Evolutionary conservation across 192 early-diverging fungal species (phyloP), one percentile per base, ranked within the genome.

Genomic region (Radiomyces spectabilis): DNA sequence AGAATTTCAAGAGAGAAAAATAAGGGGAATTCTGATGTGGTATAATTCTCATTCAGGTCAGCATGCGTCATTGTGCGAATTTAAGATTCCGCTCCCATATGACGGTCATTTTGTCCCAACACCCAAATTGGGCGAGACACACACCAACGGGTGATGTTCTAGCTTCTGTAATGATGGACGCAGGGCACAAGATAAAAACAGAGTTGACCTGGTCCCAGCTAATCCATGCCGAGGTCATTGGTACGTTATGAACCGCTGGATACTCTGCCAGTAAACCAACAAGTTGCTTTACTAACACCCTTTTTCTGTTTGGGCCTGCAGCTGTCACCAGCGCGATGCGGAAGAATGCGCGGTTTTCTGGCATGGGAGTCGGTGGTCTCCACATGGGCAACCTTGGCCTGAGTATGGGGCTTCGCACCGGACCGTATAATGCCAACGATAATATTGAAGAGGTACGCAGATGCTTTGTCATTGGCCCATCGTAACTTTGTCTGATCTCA

Each of bases 311-410:
- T 22, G n/a, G n/a, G n/a, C n/a, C 25, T 34, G 31, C 13, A 66
- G 64, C 64, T 47, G 87, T 92, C 22, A 84, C 81, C 12, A 81
- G 72, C 53, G 83, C 85, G 29, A 88, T 93, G 87, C 73, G 86
- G 18, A 85, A 83, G 63, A 91, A 89, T 68, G 82, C 85, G 42
- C 79, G 86, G 29, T 93, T 88, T 88, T 73, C 77, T 29, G 78
- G 78, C 6, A 74, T 77, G 59, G 75, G 74, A 32, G 74, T 79
- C 13, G 75, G 64, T 57, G 68, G 78, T n/a, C 45, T 78, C 9
- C 63, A 68, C 40, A 80, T 80, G 77, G 75, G 75, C 41, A 61
- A 71, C 30, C 58, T 81, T 27, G 81, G 78, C 7, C 74, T 79
- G 66, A 78, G 74, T 32, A 80, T 81, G 77, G 78, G 79, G 3